These are phyloP conservation scores for Trypanosoma theileri DNA, from an alignment of 208 protist species.

Conservation along the genomic window DNA sequence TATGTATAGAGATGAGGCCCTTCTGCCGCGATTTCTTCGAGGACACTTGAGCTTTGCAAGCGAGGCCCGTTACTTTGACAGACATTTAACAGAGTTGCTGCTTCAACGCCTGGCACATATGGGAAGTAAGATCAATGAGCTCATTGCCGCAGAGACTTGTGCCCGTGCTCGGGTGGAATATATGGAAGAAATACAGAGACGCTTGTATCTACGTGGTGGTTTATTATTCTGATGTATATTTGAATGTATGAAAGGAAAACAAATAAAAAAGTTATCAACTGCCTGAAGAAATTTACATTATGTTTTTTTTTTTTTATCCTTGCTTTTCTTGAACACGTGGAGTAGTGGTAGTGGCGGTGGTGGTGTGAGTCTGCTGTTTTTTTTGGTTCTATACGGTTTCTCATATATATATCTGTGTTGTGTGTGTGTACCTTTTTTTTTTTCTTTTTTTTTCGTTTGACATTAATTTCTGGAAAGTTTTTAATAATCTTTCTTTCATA, in stretches of 20 bases:
- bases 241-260: slow-evolving; percentile 26
- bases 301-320: not conserved
- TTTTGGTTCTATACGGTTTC: too few species aligned
- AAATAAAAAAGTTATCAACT: slow-evolving; percentile 11
- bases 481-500: too few species aligned
- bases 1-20: slow-evolving; percentile 19
- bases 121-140: slow-evolving; percentile 34
- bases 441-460: too few species aligned
- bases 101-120: slow-evolving; percentile 31
- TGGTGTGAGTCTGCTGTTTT: too few species aligned
- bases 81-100: slow-evolving; percentile 30
- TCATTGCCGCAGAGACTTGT: slow-evolving; percentile 33
- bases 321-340: too few species aligned
- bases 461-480: too few species aligned
- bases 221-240: slow-evolving; percentile 11
- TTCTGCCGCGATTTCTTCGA: slow-evolving; percentile 34
- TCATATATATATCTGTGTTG: too few species aligned
- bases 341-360: too few species aligned
- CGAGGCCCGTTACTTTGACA: slow-evolving; percentile 43
- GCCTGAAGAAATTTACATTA: not conserved
- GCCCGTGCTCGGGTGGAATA: slow-evolving; percentile 39
- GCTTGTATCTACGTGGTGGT: not conserved
- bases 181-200: slow-evolving; percentile 33
- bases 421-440: too few species aligned
- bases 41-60: slow-evolving; percentile 38